Evolutionary conservation across 1,139 yeast genomes (phyloP).

Genomic region (Geotrichum bryndzae): DNA sequence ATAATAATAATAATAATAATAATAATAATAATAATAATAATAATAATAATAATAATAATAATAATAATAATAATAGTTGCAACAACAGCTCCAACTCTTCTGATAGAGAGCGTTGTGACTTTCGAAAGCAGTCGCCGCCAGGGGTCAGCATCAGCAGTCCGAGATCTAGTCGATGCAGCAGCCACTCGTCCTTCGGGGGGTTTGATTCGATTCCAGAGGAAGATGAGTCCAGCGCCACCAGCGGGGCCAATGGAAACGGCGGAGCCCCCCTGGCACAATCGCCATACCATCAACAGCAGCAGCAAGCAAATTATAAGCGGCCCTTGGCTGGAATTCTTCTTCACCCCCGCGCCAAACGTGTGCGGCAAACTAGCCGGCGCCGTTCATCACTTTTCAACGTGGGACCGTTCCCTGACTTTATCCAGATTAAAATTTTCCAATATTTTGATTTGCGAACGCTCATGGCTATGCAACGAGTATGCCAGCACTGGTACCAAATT

Average conservation of each 20-base stretch:
- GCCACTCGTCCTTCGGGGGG: neutral
- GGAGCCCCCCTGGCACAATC: neutral
- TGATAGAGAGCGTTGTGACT: neutral
- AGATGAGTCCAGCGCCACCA: constrained; percentile 9
- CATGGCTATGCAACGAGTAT: constrained; percentile 52
- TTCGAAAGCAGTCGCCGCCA: neutral
- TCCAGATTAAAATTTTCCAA: constrained; percentile 49
- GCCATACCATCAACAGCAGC: neutral
- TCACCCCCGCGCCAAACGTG: constrained; percentile 21
- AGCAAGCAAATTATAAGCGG: neutral
- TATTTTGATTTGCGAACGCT: constrained; percentile 49
- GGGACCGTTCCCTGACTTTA: constrained; percentile 54
- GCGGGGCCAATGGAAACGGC: neutral
- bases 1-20: neutral
- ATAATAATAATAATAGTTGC: neutral
- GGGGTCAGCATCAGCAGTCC: neutral
- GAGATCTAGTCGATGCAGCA: constrained; percentile 4
- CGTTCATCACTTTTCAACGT: constrained; percentile 52
- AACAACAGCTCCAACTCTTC: neutral
- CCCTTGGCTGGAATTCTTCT: constrained; percentile 14
- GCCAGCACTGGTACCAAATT: constrained; percentile 62
- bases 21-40: neutral
- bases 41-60: neutral
- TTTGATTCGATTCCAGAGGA: constrained; percentile 11
- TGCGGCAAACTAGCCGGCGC: constrained; percentile 41